A percentile compares a stretch with the other conserved stretches of the same genome.
Conservation (phyloP, 768 basidiomycete species). For the Pleurotus citrinopileatus region DNA sequence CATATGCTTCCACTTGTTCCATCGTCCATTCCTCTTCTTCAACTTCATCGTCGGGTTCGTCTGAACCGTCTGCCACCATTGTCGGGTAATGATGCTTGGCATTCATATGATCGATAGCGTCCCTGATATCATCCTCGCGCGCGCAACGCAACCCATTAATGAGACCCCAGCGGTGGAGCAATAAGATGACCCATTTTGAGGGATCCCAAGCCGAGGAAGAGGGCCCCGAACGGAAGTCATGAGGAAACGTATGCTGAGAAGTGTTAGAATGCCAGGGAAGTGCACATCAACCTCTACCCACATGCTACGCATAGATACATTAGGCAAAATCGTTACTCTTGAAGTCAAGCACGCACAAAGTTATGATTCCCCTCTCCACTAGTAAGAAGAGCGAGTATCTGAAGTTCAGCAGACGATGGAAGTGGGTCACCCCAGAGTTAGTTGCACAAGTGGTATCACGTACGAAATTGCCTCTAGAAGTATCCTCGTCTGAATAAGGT, state of each 20-base stretch:
- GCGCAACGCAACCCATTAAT: conserved; percentile 49
- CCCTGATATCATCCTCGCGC: conserved; percentile 42
- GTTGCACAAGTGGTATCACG: conserved; percentile 15
- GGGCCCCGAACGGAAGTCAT: conserved; percentile 73
- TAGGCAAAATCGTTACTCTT: neutral
- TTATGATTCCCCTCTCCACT: conserved; percentile 81
- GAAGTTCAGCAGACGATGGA: neutral
- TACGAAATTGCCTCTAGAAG: conserved; percentile 72
- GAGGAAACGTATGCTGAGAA: conserved; percentile 69
- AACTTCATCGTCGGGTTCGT: conserved; percentile 25
- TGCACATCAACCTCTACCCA: conserved; percentile 22
- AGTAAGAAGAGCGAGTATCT: conserved; percentile 69
- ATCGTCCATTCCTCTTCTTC: conserved; percentile 39
- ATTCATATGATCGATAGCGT: conserved; percentile 47
- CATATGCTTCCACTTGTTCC: conserved; percentile 29
- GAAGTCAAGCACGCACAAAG: conserved; percentile 43
- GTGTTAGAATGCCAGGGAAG: neutral
- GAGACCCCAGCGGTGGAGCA: conserved; percentile 46
- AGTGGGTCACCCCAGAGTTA: too few relatives aligned
- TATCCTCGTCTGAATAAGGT: conserved; percentile 78
- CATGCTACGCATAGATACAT: conserved; percentile 34
- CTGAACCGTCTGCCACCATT: conserved; percentile 12
- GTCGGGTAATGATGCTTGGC: conserved; percentile 28
- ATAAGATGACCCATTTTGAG: conserved; percentile 72
- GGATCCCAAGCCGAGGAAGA: conserved; percentile 70